A percentile compares a stretch with the other conserved stretches of the same genome.
Evolutionary conservation across 257 asterid genomes (phyloP).

Genomic region (Agastache rugosa): DNA sequence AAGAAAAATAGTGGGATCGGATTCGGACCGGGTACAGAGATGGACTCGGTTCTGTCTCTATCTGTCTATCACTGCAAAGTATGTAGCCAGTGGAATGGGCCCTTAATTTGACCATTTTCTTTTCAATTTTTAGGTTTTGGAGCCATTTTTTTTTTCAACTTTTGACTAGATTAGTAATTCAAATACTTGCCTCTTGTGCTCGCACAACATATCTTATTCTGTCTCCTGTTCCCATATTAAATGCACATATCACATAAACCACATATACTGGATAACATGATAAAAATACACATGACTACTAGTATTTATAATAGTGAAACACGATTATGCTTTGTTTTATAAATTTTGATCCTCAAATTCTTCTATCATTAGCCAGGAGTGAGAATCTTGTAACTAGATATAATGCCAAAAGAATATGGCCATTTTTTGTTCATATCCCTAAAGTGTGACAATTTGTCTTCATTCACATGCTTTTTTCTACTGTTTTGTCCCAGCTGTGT

Average conservation of each 20-base stretch:
- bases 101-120: constrained; percentile 38
- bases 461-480: not conserved
- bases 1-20: constrained; percentile 33
- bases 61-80: constrained; percentile 37
- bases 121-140: constrained; percentile 37
- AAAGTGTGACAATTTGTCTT: constrained; percentile 11
- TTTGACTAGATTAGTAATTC: constrained; percentile 27
- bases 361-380: constrained; percentile 2
- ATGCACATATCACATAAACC: not conserved
- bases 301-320: not conserved
- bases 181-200: constrained; percentile 4
- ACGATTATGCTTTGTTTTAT: not conserved
- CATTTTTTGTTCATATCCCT: constrained; percentile 17
- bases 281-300: not conserved
- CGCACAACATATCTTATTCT: not conserved
- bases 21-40: constrained; percentile 15
- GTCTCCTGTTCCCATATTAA: not conserved
- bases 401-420: not conserved
- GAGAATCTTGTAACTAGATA: constrained; percentile 29
- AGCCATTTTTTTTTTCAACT: constrained; percentile 28
- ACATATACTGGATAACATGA: not conserved
- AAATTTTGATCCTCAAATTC: constrained; percentile 21
- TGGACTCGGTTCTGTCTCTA: constrained; percentile 34
- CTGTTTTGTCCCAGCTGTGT: not conserved
- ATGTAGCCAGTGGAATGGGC: constrained; percentile 38